Evolutionary conservation across 345 rosid species (phyloP).

Genomic region (Microthlaspi erraticum): DNA sequence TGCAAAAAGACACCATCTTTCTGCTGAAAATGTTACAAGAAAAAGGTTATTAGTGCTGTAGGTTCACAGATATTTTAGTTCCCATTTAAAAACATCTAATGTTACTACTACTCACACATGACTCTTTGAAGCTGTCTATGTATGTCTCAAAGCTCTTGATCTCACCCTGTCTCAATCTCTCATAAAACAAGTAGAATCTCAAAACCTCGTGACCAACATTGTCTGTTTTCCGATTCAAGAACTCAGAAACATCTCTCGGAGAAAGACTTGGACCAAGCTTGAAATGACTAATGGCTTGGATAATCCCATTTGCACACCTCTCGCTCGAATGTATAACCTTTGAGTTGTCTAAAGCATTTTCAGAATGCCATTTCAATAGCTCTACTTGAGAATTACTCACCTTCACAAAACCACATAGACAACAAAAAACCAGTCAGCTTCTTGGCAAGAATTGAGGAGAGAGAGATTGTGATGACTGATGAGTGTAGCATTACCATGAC

Average conservation of each 20-base stretch:
- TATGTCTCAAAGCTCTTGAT: constrained; percentile 66
- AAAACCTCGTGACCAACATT: constrained; percentile 63
- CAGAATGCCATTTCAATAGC: constrained; percentile 86
- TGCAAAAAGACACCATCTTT: constrained; percentile 54
- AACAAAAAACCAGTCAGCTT: constrained; percentile 4
- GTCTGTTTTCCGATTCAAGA: constrained; percentile 39
- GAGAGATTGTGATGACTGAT: constrained; percentile 17
- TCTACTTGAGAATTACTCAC: constrained; percentile 98
- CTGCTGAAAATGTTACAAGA: constrained; percentile 51
- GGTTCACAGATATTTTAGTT: neutral
- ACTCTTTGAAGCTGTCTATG: constrained; percentile 64
- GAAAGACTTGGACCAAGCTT: constrained; percentile 79
- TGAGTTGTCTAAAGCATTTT: constrained; percentile 77
- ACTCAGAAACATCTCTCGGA: constrained; percentile 71
- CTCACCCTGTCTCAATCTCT: constrained; percentile 93
- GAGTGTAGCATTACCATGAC: constrained; percentile 68
- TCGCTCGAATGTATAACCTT: constrained; percentile 81
- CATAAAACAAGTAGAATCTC: constrained; percentile 71
- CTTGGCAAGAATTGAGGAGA: neutral
- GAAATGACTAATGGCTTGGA: constrained; percentile 92
- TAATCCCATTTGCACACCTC: constrained; percentile 93
- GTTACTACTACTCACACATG: constrained; percentile 57
- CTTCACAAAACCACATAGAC: constrained; percentile 43
- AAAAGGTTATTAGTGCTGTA: constrained; percentile 18
- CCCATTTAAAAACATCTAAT: neutral